phyloP scores from a whole-genome alignment of 305 asterid genomes.

The Fraxinus platypoda region DNA sequence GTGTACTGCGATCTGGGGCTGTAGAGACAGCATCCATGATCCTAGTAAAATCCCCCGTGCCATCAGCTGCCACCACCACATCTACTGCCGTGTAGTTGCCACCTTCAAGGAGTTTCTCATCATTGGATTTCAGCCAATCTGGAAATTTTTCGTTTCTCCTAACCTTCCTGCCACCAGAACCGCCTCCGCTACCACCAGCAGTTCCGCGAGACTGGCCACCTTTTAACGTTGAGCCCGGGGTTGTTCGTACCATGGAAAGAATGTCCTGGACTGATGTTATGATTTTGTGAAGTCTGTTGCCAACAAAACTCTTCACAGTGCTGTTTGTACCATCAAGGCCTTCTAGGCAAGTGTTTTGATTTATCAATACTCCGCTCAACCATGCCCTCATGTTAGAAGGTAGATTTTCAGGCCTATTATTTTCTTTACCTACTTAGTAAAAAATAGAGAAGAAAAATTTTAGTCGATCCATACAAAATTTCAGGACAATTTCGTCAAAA shows the following conservation, averaged over 20 bases:
- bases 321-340: conserved; percentile 73
- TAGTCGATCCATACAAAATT: not conserved
- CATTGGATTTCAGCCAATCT: conserved; percentile 45
- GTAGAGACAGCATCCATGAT: conserved; percentile 51
- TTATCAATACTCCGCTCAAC: conserved; percentile 65
- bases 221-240: conserved; percentile 8
- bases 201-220: not conserved
- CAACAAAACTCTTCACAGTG: conserved; percentile 37
- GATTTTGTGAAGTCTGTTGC: conserved; percentile 47
- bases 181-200: conserved; percentile 1
- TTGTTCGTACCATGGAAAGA: conserved; percentile 51
- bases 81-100: conserved; percentile 30
- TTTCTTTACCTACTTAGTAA: conserved; percentile 31
- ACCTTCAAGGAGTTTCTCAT: conserved; percentile 51
- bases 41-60: conserved; percentile 53
- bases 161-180: conserved; percentile 31
- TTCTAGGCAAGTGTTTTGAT: conserved; percentile 81
- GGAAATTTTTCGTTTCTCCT: conserved; percentile 32
- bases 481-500: not conserved
- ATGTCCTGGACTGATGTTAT: conserved; percentile 40
- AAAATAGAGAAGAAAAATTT: not conserved
- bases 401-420: conserved; percentile 46
- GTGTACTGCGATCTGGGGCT: conserved; percentile 42
- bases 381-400: conserved; percentile 63
- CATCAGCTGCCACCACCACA: conserved; percentile 72